phyloP scores from a whole-genome alignment of 164 flowering plant genomes.

The Kingdonia uniflora region DNA sequence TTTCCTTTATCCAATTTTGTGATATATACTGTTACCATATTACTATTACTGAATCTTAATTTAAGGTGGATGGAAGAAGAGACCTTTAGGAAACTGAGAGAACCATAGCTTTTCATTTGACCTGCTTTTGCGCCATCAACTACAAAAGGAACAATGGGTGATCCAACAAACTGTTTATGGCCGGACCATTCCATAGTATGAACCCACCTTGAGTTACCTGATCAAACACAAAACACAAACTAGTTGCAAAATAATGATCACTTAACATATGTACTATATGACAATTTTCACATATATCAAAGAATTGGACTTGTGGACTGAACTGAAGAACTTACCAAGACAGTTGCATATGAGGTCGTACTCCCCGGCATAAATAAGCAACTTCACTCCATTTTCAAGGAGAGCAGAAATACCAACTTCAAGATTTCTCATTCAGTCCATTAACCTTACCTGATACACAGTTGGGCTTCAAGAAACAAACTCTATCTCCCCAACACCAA shows the following conservation, averaged over 20 bases:
- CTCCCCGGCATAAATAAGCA: slow-evolving; percentile 76
- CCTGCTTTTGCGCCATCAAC: slow-evolving; percentile 76
- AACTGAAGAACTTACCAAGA: slow-evolving; percentile 49
- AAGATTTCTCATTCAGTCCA: slow-evolving; percentile 80
- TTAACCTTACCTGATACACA: slow-evolving; percentile 50
- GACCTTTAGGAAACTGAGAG: slow-evolving; percentile 84
- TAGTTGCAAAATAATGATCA: too few relatives aligned
- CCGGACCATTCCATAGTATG: slow-evolving; percentile 94
- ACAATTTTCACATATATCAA: too few relatives aligned
- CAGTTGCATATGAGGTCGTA: slow-evolving; percentile 89
- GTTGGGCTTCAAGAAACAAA: slow-evolving; percentile 62
- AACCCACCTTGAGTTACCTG: slow-evolving; percentile 79
- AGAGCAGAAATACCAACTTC: slow-evolving; percentile 75
- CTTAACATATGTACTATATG: too few relatives aligned
- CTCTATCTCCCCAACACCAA: slow-evolving; percentile 65
- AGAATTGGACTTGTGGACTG: not conserved
- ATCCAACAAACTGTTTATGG: slow-evolving; percentile 46
- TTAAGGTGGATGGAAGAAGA: too few relatives aligned
- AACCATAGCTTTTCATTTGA: slow-evolving; percentile 47
- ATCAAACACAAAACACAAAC: not conserved
- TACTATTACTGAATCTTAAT: too few relatives aligned
- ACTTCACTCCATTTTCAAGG: slow-evolving; percentile 61
- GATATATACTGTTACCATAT: too few relatives aligned
- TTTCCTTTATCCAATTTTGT: too few relatives aligned
- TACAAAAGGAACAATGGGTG: slow-evolving; percentile 39